Evolutionary conservation across 768 basidiomycete species (phyloP), one percentile per base, ranked within the genome.

Genomic region (Mycena maculata): DNA sequence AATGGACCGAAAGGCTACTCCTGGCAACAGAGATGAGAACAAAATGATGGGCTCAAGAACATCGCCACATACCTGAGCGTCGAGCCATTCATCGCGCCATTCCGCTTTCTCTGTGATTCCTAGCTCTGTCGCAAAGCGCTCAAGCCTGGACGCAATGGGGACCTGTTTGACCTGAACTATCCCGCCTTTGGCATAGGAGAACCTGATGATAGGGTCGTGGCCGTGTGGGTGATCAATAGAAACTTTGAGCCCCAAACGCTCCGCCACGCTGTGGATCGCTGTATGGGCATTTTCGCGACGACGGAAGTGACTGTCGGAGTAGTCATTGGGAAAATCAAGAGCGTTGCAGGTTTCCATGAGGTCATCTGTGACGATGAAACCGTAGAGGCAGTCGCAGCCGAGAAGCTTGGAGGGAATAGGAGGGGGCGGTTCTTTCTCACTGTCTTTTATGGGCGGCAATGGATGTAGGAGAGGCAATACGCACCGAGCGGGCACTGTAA

Each of bases 101-200:
- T 30, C 23, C 48, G 59, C 58, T 12, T 39, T 60, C 59, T 60
- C 59, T 48, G 27, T 60, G 11, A 60, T 60, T 20, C 48, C 48
- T n/a, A 60, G 31, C 48, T 49, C 59, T 60, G 25, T 23, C 20
- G 48, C 59, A 41, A 60, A 50, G 47, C 38, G 48, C 48, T 60
- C 48, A 22, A 60, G 59, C 59, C 13, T 30, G 23, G 38, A 50
- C 33, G 38, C 36, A 41, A 50, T 50, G 38, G 59, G 59, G 8
- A 50, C n/a, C 59, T 50, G 25, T 39, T 60, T 60, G 59, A 30
- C 27, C 48, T 60, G 59, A n/a, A 60, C 59, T 50, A 50, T 25
- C 59, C 59, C 48, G 45, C 48, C 47, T 49, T 36, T 60, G 59
- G 59, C 25, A n/a, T 30, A 60, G 48, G 59, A 49, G 38, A 60